phyloP scores from a whole-genome alignment of 2,329 filamentous ascomycete species.

The Aureobasidium mangrovei region DNA sequence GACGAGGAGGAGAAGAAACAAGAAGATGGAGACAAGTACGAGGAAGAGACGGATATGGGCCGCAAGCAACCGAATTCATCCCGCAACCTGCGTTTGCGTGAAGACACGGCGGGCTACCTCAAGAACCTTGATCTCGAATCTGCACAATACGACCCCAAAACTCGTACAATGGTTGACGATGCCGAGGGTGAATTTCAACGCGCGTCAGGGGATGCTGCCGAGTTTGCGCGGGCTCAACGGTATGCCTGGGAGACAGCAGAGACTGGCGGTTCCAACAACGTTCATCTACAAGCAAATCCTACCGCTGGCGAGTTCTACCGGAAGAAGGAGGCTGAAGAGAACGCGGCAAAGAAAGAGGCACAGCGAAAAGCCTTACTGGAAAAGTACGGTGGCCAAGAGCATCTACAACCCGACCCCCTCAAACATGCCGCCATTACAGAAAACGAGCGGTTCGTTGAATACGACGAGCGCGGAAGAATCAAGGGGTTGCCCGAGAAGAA shows the following conservation, averaged over 20 bases:
- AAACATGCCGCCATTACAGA: constrained; percentile 63
- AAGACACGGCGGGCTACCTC: constrained; percentile 95
- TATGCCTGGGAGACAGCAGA: constrained; percentile 97
- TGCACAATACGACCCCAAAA: constrained; percentile 96
- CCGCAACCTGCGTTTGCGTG: constrained; percentile 79
- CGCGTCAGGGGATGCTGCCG: constrained; percentile 80
- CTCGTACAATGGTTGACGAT: constrained; percentile 80
- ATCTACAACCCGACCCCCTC: constrained; percentile 46
- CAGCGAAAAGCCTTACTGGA: constrained; percentile 63
- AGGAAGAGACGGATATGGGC: constrained; percentile 95
- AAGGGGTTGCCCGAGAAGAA: constrained; percentile 73
- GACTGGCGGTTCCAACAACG: constrained; percentile 62
- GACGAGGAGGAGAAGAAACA: constrained; percentile 40
- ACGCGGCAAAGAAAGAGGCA: constrained; percentile 57
- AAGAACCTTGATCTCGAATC: constrained; percentile 92
- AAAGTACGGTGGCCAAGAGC: constrained; percentile 69
- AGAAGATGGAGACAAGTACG: constrained; percentile 59
- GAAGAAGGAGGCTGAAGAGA: constrained; percentile 69
- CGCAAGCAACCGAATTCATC: constrained; percentile 86
- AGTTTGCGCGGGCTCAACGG: constrained; percentile 79
- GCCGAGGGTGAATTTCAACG: constrained; percentile 90
- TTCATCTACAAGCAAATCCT: constrained; percentile 92
- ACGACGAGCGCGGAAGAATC: constrained; percentile 80
- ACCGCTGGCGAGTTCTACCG: constrained; percentile 81
- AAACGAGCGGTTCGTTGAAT: constrained; percentile 84